phyloP scores from a whole-genome alignment of 2,329 filamentous ascomycete species.

The Emydomyces testavorans region DNA sequence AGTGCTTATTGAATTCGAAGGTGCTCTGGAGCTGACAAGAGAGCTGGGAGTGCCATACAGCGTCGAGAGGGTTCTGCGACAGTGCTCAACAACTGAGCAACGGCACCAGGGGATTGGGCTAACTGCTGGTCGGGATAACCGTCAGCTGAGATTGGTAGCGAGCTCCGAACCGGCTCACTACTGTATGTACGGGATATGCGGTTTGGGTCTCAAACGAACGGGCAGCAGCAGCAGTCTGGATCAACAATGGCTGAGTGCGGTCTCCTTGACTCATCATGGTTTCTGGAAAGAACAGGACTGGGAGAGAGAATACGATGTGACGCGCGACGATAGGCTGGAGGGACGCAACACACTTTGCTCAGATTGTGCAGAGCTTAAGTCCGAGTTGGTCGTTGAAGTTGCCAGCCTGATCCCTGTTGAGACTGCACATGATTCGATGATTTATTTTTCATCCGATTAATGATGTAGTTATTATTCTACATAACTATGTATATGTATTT shows the following conservation, averaged over 20 bases:
- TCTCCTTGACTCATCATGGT: neutral
- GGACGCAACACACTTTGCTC: neutral
- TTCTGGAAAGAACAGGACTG: neutral
- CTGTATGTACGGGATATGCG: no score
- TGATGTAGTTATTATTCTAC: no score
- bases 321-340: neutral
- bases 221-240: neutral
- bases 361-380: no score
- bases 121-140: constrained; percentile 5
- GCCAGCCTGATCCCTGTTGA: neutral
- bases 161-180: constrained; percentile 7
- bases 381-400: neutral
- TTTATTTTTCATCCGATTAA: no score
- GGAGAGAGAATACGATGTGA: neutral
- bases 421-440: neutral
- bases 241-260: neutral
- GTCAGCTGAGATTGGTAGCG: constrained; percentile 8
- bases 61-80: neutral
- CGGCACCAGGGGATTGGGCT: neutral
- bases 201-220: no score
- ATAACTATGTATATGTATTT: no score
- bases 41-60: neutral
- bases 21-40: neutral
- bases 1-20: neutral
- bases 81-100: neutral